Evolutionary conservation across 768 basidiomycete species (phyloP).

Genomic region (Lactarius akahatsu): DNA sequence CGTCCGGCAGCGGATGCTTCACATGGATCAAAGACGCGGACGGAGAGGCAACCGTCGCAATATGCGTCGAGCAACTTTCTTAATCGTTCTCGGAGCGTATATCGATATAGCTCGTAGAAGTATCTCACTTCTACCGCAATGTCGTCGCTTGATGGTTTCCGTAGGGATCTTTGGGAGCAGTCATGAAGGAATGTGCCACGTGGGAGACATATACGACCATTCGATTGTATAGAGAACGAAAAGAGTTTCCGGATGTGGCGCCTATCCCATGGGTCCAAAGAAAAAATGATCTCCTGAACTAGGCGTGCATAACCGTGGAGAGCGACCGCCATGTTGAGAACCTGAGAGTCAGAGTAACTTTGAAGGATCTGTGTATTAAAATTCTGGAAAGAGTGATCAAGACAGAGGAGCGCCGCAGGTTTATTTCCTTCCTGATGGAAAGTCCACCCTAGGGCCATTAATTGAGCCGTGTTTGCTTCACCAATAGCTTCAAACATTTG

Average conservation of each 20-base stretch:
- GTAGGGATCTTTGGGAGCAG: background rate
- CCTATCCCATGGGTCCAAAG: constrained; percentile 5
- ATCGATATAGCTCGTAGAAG: constrained; percentile 14
- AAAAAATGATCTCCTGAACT: background rate
- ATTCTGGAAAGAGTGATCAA: constrained; percentile 19
- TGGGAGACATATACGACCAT: constrained; percentile 14
- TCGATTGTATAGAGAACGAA: constrained; percentile 11
- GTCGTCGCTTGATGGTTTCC: background rate
- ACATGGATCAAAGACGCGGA: constrained; percentile 26
- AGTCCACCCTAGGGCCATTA: background rate
- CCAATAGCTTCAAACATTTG: constrained; percentile 18
- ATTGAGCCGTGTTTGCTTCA: background rate
- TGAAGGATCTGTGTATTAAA: background rate
- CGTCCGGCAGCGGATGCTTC: background rate
- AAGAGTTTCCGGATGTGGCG: constrained; percentile 8
- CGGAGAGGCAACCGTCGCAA: constrained; percentile 2
- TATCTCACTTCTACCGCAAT: background rate
- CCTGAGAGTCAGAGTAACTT: background rate
- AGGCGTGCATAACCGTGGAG: constrained; percentile 14
- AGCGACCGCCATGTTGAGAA: background rate
- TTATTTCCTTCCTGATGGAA: background rate
- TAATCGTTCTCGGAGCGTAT: constrained; percentile 13
- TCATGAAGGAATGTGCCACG: constrained; percentile 17
- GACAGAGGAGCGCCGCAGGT: constrained; percentile 24
- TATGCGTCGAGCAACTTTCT: constrained; percentile 10